These are phyloP conservation scores for Rhazya stricta DNA, from an alignment of 257 asterid species.

Conservation along the genomic window DNA sequence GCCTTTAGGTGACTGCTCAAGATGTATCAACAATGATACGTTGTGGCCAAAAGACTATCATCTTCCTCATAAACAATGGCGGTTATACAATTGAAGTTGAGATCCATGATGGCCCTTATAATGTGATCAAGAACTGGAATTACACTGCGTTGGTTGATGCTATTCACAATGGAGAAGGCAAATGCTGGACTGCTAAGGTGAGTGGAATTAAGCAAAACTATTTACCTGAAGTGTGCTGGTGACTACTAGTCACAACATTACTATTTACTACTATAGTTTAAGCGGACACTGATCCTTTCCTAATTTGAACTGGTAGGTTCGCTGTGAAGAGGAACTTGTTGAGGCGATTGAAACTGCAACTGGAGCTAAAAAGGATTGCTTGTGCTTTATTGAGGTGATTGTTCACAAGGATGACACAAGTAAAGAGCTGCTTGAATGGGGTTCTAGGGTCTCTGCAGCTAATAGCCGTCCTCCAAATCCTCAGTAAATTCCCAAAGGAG, in stretches of 20 bases:
- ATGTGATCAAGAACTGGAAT: slow-evolving; percentile 87
- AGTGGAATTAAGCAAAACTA: slow-evolving; percentile 2
- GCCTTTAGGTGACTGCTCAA: slow-evolving; percentile 59
- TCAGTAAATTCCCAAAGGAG: slow-evolving; percentile 32
- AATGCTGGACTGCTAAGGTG: slow-evolving; percentile 87
- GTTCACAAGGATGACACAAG: slow-evolving; percentile 87
- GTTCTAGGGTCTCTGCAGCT: slow-evolving; percentile 76
- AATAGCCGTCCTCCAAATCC: slow-evolving; percentile 82
- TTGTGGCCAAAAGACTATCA: slow-evolving; percentile 53
- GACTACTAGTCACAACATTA: too few species aligned
- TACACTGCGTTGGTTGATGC: slow-evolving; percentile 74
- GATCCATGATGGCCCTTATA: slow-evolving; percentile 82
- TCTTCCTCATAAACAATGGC: slow-evolving; percentile 73
- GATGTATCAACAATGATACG: slow-evolving; percentile 72
- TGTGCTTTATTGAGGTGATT: slow-evolving; percentile 77
- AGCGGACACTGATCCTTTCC: neutral
- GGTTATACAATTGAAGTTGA: slow-evolving; percentile 86
- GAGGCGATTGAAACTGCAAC: slow-evolving; percentile 59
- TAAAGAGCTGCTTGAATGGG: slow-evolving; percentile 90
- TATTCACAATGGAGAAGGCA: slow-evolving; percentile 73
- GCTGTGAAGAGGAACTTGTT: slow-evolving; percentile 56
- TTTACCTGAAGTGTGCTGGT: neutral
- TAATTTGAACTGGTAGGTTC: slow-evolving; percentile 31
- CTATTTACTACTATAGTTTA: neutral
- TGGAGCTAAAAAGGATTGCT: slow-evolving; percentile 46